A percentile compares a stretch with the other conserved stretches of the same genome.
These are phyloP conservation scores for Thalassiosira livingstoniorum DNA, from an alignment of 352 stramenopile genomes.

Conservation along the genomic window DNA sequence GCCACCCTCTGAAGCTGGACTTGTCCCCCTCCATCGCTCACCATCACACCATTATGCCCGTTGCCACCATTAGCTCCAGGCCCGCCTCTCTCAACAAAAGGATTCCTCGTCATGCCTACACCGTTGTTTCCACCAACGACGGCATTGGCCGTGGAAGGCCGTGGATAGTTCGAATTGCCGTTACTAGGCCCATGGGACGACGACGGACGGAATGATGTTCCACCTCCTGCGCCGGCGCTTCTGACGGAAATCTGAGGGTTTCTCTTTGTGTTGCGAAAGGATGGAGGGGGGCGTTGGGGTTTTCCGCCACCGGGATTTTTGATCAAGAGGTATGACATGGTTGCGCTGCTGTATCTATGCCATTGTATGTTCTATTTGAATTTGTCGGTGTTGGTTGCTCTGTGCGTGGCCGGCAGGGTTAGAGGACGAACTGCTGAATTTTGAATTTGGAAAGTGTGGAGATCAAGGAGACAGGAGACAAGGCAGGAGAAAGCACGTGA, in stretches of 20 bases:
- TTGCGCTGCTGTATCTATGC: background rate
- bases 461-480: no score
- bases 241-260: background rate
- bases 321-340: constrained; percentile 3
- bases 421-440: no score
- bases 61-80: background rate
- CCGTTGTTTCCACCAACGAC: no score
- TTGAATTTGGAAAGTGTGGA: no score
- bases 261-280: background rate
- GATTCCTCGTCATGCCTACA: background rate
- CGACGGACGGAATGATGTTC: constrained; percentile 18
- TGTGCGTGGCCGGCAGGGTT: no score
- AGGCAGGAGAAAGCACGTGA: no score
- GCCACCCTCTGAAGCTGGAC: constrained; percentile 45
- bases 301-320: background rate
- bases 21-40: constrained; percentile 45
- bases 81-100: no score
- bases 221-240: background rate
- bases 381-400: no score
- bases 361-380: no score
- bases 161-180: background rate
- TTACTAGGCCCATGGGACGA: background rate
- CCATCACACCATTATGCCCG: background rate
- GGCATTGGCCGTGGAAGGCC: background rate
- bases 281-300: background rate